Conservation (phyloP, 371 early-diverging fungal species). For the Rhizopus stolonifer region DNA sequence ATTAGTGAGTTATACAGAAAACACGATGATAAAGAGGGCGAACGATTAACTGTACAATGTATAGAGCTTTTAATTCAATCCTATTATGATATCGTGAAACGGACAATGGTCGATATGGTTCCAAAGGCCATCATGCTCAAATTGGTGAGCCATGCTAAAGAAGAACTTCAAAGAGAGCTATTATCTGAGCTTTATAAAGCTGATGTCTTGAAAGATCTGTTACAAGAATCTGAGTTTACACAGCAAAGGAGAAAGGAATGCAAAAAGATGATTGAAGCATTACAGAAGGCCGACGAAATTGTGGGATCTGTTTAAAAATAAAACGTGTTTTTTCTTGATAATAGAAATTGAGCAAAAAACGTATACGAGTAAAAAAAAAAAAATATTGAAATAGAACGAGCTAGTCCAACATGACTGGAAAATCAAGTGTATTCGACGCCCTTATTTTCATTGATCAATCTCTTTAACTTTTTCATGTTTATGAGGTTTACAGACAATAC, state of each 20-base stretch:
- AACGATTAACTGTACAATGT: background rate
- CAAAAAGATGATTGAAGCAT: conserved; percentile 96
- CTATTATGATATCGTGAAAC: conserved; percentile 97
- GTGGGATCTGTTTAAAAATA: conserved; percentile 52
- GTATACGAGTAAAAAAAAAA: background rate
- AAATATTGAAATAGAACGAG: background rate
- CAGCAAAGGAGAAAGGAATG: conserved; percentile 91
- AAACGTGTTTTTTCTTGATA: background rate
- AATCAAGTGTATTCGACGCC: too few species aligned
- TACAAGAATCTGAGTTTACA: conserved; percentile 94
- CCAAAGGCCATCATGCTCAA: conserved; percentile 99
- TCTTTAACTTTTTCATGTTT: too few species aligned
- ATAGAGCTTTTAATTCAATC: conserved; percentile 89
- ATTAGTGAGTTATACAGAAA: conserved; percentile 71
- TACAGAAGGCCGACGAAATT: conserved; percentile 94
- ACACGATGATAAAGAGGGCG: background rate
- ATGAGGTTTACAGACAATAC: too few species aligned
- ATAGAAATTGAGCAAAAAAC: too few species aligned
- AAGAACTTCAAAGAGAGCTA: conserved; percentile 93
- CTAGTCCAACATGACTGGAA: too few species aligned
- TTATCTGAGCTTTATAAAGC: conserved; percentile 95
- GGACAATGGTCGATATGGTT: conserved; percentile 96
- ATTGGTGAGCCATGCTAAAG: conserved; percentile 88
- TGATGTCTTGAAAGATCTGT: conserved; percentile 84
- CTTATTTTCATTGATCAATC: too few species aligned